These are phyloP conservation scores for Leccinum boreale DNA, from an alignment of 768 basidiomycete species.

Conservation along the genomic window DNA sequence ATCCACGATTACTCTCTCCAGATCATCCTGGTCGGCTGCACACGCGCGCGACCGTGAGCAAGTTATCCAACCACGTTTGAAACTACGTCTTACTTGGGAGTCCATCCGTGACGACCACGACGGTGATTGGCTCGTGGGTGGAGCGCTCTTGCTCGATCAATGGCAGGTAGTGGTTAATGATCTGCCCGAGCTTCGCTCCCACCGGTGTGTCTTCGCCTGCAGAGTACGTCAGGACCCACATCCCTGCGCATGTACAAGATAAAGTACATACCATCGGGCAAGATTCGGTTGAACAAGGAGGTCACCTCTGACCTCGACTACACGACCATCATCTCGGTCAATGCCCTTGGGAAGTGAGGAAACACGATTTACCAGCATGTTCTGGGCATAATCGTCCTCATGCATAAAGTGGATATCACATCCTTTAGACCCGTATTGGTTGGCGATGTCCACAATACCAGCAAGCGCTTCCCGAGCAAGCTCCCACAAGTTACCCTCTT, in stretches of 20 bases:
- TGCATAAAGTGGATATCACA: slow-evolving; percentile 45
- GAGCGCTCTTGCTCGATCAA: slow-evolving; percentile 25
- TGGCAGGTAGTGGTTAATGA: slow-evolving; percentile 37
- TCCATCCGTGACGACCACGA: slow-evolving; percentile 39
- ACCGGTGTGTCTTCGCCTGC: slow-evolving; percentile 36
- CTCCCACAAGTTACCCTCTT: slow-evolving; percentile 38
- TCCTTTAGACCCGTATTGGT: slow-evolving; percentile 36
- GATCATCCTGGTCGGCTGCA: slow-evolving; percentile 28
- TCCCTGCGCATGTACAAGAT: not conserved
- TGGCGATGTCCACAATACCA: slow-evolving; percentile 37
- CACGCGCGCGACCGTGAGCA: not conserved
- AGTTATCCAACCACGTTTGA: not conserved
- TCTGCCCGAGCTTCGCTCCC: slow-evolving; percentile 35
- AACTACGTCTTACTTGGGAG: slow-evolving; percentile 35
- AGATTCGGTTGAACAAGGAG: slow-evolving; percentile 23
- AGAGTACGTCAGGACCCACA: not conserved
- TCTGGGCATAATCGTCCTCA: slow-evolving; percentile 25
- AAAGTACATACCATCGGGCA: slow-evolving; percentile 20
- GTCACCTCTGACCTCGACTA: slow-evolving; percentile 23
- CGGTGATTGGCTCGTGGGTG: slow-evolving; percentile 34
- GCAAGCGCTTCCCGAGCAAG: slow-evolving; percentile 40
- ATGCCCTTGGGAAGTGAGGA: not conserved
- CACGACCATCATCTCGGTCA: not conserved
- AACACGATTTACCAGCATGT: slow-evolving; percentile 19
- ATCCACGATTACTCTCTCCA: slow-evolving; percentile 33